Evolutionary conservation across 257 asterid genomes (phyloP).

Genomic region (Nicotiana sylvestris): DNA sequence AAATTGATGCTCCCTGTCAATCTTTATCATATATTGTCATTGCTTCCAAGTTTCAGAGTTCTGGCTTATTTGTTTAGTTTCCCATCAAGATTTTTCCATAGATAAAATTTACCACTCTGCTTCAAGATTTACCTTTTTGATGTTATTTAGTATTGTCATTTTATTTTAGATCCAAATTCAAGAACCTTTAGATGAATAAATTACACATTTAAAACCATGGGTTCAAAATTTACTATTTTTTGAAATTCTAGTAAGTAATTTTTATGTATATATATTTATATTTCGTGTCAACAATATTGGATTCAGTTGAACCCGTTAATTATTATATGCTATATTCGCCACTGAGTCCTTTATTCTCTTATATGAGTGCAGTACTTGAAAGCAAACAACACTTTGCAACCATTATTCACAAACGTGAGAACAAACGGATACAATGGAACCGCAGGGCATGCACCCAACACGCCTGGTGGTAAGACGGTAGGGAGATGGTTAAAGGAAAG

Average conservation of each 20-base stretch:
- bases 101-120: neutral
- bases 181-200: neutral
- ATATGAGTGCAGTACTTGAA: constrained; percentile 54
- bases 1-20: neutral
- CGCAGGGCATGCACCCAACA: constrained; percentile 47
- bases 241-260: neutral
- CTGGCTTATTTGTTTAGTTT: neutral
- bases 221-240: neutral
- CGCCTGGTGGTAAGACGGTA: constrained; percentile 88
- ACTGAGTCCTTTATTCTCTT: neutral
- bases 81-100: neutral
- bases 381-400: constrained; percentile 88
- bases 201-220: neutral
- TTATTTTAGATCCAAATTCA: neutral
- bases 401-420: constrained; percentile 67
- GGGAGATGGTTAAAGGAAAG: constrained; percentile 96
- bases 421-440: constrained; percentile 32
- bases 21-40: constrained; percentile 1
- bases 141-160: neutral
- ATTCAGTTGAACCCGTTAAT: neutral
- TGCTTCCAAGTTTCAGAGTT: neutral
- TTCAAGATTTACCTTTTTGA: neutral
- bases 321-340: neutral
- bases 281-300: neutral
- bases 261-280: neutral